Evolutionary conservation across 2,329 filamentous ascomycete species (phyloP), one percentile per base, ranked within the genome.

Genomic region (Tolypocladium endophyticum): DNA sequence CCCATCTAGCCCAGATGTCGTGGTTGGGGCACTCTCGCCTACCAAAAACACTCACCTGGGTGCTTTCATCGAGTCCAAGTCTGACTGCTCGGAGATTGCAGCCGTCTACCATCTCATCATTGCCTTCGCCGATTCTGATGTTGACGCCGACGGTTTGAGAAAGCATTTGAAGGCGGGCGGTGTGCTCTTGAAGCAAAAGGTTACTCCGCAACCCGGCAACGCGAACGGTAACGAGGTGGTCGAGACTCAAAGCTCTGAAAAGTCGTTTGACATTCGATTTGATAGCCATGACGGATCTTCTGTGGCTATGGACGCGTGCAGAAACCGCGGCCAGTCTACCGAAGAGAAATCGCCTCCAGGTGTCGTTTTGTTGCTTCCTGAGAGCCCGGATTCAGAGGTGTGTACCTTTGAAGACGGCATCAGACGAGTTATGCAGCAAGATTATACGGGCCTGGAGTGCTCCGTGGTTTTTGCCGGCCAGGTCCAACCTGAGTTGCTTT

Each of bases 91-190:
- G 3, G 65, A 67, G 8, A 59, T 65, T 6, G 43, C 63, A 7
- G 67, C 68, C 6, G 57, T 68, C 3, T 77, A 76, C 47, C 66
- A 76, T 38, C 56, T 76, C 6, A 68, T 77, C 30, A 59, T 76
- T 47, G 56, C 63, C 12, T 66, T 65, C 55, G 57, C 54, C 12
- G 60, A 66, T 25, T 43, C 60, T 2, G 53, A 43, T 5, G 9
- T 67, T 8, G 58, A 69, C 11, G 61, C 58, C 5, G 23, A 58
- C 4, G 56, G 45, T 1, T 59, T 72, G 14, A 41, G 61, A 43
- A 62, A 62, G n/a, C 66, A 68, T 33, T 61, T 76, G 35, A 68
- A 64, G 43, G 59, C 60, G 1, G 69, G 65, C 7, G 73, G 73
- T 0, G 53, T 71, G 41, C 28, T 75, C 9, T 55, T 74, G 23